Base-by-base conservation (phyloP, 306 rosid genomes). In the Fagus crenata region DNA sequence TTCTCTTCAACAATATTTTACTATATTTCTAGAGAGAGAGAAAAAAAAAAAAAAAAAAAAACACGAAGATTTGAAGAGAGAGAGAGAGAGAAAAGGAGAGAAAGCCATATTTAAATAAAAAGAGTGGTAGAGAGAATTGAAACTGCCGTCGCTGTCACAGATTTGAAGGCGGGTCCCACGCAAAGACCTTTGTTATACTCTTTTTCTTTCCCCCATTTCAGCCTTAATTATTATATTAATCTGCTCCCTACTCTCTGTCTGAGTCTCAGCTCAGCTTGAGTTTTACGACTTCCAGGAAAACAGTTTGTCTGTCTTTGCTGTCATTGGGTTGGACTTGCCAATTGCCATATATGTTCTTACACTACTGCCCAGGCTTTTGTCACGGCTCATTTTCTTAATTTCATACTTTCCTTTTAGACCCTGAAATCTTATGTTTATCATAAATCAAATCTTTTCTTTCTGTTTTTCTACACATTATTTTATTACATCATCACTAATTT, bases 131-230 rank as follows among this genome's bases (percentile, higher is more conserved):
- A 81, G 69, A 81, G 87, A 84, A 79, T 83, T 63, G 90, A 88
- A 92, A 89, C 97, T 86, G 91, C 78, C 85, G 86, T 90, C 93
- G 75, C 76, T 89, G 88, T 92, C 97, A 85, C 92, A 92, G 91
- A 92, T 89, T 87, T 85, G 92, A 90, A 71, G 85, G 87, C 0
- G 80, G 97, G 89, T 3, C 89, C 97, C 89, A 82, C 85, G 17
- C 74, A 81, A 84, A 84, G 92, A 92, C 97, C 96, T 87, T 83
- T 80, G 93, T 80, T 86, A 46, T 46, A 82, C 85, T 89, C 90
- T 72, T 83, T 83, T 86, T 79, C 77, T 63, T 75, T 74, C 65
- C 77, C 74, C 73, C 49, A 53, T 75, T 84, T 87, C 88, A 80
- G 80, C 85, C 82, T 80, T 83, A 72, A 72, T 84, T 60, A 82